These are phyloP conservation scores for Sicyos baderoa DNA, from an alignment of 306 rosid species.

Conservation along the genomic window DNA sequence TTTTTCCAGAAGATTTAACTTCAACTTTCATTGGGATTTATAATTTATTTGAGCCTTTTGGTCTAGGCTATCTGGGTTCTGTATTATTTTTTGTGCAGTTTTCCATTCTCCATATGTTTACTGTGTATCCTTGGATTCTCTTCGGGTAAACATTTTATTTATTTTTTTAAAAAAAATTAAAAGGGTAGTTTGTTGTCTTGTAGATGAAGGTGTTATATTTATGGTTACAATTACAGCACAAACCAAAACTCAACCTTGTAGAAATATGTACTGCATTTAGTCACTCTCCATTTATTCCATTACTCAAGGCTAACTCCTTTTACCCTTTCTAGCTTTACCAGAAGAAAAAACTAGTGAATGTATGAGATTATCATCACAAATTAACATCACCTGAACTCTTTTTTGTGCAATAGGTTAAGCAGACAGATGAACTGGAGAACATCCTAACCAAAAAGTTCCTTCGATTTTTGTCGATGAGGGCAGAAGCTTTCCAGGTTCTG, in stretches of 20 bases:
- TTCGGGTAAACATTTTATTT: background rate
- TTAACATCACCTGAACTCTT: constrained; percentile 14
- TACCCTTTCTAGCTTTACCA: background rate
- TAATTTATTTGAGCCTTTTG: background rate
- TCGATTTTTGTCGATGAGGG: constrained; percentile 94
- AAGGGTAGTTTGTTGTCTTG: background rate
- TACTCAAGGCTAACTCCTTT: background rate
- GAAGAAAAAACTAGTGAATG: background rate
- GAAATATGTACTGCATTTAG: background rate
- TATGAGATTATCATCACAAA: background rate
- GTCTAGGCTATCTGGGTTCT: background rate
- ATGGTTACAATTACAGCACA: background rate
- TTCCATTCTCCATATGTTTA: background rate
- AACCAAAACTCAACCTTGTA: background rate
- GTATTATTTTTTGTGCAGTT: background rate
- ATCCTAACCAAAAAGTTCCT: constrained; percentile 90
- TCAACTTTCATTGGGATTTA: background rate
- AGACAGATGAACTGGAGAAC: constrained; percentile 95
- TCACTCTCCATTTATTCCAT: background rate
- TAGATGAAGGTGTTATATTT: background rate
- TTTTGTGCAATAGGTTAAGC: constrained; percentile 64
- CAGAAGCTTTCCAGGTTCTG: constrained; percentile 93
- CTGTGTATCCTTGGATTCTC: background rate
- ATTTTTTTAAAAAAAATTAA: background rate
- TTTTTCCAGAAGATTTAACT: background rate